These are phyloP conservation scores for Ophiosphaerella herpotricha DNA, from an alignment of 2,329 filamentous ascomycete species.

Conservation along the genomic window DNA sequence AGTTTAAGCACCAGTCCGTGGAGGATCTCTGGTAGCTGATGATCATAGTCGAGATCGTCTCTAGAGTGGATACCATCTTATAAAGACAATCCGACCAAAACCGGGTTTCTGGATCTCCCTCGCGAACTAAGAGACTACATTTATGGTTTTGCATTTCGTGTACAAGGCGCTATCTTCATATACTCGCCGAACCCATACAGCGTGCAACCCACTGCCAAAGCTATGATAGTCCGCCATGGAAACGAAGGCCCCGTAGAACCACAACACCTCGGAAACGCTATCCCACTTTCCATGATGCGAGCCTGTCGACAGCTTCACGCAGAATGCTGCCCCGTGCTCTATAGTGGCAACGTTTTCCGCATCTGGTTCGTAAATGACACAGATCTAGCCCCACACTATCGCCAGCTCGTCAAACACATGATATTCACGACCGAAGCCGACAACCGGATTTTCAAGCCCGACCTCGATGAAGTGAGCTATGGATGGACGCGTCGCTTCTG, in stretches of 20 bases:
- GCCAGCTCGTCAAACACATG: conserved; percentile 26
- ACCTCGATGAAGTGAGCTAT: conserved; percentile 31
- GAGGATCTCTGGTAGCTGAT: neutral
- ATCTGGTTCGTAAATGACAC: conserved; percentile 21
- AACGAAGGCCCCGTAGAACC: conserved; percentile 29
- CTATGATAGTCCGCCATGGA: conserved; percentile 30
- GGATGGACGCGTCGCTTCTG: conserved; percentile 37
- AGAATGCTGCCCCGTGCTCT: conserved; percentile 53
- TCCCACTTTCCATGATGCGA: conserved; percentile 34
- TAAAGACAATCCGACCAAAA: conserved; percentile 12
- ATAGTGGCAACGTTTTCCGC: conserved; percentile 53
- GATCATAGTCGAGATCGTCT: conserved; percentile 3
- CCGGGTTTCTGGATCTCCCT: conserved; percentile 38
- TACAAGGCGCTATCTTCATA: conserved; percentile 35
- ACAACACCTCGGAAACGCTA: conserved; percentile 13
- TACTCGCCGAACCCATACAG: conserved; percentile 24
- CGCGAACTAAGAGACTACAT: conserved; percentile 37
- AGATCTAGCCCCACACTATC: conserved; percentile 23
- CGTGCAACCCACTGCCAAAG: conserved; percentile 16
- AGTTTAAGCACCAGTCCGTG: too few species aligned
- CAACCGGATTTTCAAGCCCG: conserved; percentile 24
- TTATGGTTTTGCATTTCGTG: conserved; percentile 27
- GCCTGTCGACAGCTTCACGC: conserved; percentile 49
- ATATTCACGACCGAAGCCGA: conserved; percentile 25
- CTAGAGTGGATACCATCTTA: conserved; percentile 26